Evolutionary conservation across 768 basidiomycete genomes (phyloP).

Genomic region (Rickenella mellea): DNA sequence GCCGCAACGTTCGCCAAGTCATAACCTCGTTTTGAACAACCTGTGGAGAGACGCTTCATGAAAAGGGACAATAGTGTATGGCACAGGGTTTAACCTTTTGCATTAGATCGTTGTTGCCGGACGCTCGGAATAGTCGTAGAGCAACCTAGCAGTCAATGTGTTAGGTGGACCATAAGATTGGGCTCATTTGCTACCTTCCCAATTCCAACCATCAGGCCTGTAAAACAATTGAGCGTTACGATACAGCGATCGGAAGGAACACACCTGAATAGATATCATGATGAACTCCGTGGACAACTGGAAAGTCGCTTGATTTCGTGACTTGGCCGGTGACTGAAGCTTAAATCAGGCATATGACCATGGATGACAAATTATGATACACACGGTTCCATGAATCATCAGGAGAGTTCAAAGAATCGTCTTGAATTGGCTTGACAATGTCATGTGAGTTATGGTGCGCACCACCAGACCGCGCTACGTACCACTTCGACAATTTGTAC

Average conservation of each 20-base stretch:
- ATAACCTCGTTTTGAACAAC: constrained; percentile 32
- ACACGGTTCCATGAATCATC: too few species aligned
- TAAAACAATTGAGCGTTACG: constrained; percentile 11
- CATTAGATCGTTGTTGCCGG: constrained; percentile 22
- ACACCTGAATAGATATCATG: constrained; percentile 32
- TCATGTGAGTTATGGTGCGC: too few species aligned
- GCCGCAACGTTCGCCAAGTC: constrained; percentile 31
- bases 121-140: constrained; percentile 26
- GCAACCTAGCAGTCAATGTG: constrained; percentile 23
- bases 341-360: background rate
- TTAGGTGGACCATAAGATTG: constrained; percentile 1
- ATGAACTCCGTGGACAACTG: constrained; percentile 24
- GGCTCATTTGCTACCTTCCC: too few species aligned
- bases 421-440: too few species aligned
- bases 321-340: constrained; percentile 34
- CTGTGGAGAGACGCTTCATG: constrained; percentile 18
- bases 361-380: constrained; percentile 7
- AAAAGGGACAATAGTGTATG: background rate
- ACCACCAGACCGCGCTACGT: too few species aligned
- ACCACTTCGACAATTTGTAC: too few species aligned
- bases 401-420: too few species aligned
- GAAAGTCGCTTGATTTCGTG: constrained; percentile 17
- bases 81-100: constrained; percentile 19
- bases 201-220: too few species aligned
- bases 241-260: constrained; percentile 32